Evolutionary conservation across 2,329 filamentous ascomycete species (phyloP), one percentile per base, ranked within the genome.

Genomic region (Aspergillus fumigatiaffinis): DNA sequence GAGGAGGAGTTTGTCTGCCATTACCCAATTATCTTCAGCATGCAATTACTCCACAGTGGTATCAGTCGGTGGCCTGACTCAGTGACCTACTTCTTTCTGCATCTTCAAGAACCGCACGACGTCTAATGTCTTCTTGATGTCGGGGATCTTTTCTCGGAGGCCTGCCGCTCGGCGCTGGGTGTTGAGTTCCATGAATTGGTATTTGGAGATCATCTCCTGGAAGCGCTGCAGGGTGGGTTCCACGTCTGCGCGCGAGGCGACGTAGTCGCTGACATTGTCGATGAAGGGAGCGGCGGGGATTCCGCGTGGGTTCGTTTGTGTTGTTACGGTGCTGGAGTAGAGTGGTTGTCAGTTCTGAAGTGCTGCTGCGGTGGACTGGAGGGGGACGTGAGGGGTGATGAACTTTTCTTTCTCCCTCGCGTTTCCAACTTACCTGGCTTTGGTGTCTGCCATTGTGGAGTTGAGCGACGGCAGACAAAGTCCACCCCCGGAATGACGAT

Each of bases 111-210:
- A 97, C 57, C 81, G 83, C 52, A 97, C 93, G 20, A 91, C 94
- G 59, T 97, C 93, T 58, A 97, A 78, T 0, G 94, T 97, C 81
- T 97, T 97, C 69, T 91, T 87, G 63, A 99, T 97, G 73, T 99
- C 94, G 0, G 94, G 94, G 64, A 99, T 92, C 80, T 97, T 99
- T 71, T 97, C 92, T 70, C 88, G 90, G 55, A 99, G 79, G 2
- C 92, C 92, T 3, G 83, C 81, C 53, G 90, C 88, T 50, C 94
- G 85, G 62, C 91, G 84, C 74, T 96, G 89, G 58, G 94, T 90
- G 76, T 96, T 97, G 72, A 89, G 82, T 78, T 97, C 92, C 94
- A 99, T 99, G 79, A 97, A 99, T 76, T 97, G 94, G 80, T 99
- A 99, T 83, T 99, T 99, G 67, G 92, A 96, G 72, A 73, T 71